Base-by-base conservation (phyloP, 345 rosid genomes). In the Citropsis articulata region DNA sequence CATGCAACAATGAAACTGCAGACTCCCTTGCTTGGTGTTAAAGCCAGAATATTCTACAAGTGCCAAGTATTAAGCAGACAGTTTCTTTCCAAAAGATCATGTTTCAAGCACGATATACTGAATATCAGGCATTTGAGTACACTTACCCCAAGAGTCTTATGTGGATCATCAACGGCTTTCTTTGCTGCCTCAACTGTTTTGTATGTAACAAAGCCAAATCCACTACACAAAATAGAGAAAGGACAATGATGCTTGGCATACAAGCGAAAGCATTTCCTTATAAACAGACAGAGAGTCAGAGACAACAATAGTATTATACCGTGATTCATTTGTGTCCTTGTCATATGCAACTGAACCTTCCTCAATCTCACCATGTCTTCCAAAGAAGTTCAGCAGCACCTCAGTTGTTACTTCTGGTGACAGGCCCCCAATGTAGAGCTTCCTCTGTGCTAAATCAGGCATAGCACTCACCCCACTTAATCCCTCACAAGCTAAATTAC, bases 321-420 rank as follows among this genome's bases (percentile, higher is more conserved):
- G 90, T 71, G 91, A 89, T 83, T 85, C 91, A 83, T 87, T 83
- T 69, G 94, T 84, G 73, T 89, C 91, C 84, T 91, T 91, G 77
- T 86, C 90, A 76, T 91, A 89, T 60, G 92, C 94, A 66, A 91
- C 91, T 27, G 89, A 88, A 55, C 94, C 92, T 85, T 89, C 92
- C 81, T 88, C 92, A 71, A 91, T 91, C 38, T 88, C 90, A 24
- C 92, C 92, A 71, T 89, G 85, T 77, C 87, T 84, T 71, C 81
- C 84, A 18, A 89, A 88, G 80, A 75, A 79, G 65, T 40, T 81
- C 9, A 88, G 83, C 80, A 91, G 83, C 83, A 84, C 73, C 85
- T 91, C 94, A 84, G 87, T 88, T 21, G 92, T 84, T 60, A 87
- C 82, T 27, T 91, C 89, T 65, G 91, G 89, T 14, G 94, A 84